Evolutionary conservation across 441 rosid species (phyloP), one percentile per base, ranked within the genome.

Genomic region (Adansonia grandidieri): DNA sequence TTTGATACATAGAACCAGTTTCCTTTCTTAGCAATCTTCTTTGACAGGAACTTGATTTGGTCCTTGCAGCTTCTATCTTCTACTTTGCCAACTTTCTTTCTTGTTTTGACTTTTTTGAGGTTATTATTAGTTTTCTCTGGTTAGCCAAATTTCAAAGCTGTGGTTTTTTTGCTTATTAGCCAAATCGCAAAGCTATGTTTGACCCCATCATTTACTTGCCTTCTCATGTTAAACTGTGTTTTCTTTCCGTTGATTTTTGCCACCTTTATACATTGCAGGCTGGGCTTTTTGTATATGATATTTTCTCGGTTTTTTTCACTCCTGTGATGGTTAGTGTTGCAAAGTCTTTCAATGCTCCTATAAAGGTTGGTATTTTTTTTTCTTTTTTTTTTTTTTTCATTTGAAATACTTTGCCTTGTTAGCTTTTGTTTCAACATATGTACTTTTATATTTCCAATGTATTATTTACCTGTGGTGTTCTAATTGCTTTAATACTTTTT

Each of bases 311-410:
- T 82, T 95, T 24, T 22, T 50, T 48, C 83, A 96, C 99, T 66
- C 99, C 97, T 0, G 99, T 96, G 51, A 96, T 96, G 98, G 99
- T 96, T 69, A 93, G 98, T 76, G 98, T 96, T 71, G 98, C 98
- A 57, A 96, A 93, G 88, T 96, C 99, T 72, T 96, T 96, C 37
- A 97, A 96, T 87, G 99, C 98, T 80, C 98, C 99, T 6, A 96
- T 96, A 56, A 96, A 96, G 99, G 99, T 91, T 71, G 84, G 83
- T 60, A n/a, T n/a, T n/a, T n/a, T n/a, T n/a, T n/a, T n/a, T n/a
- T n/a, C n/a, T n/a, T n/a, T n/a, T n/a, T n/a, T 60, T 78, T 0
- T 78, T 20, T 60, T 19, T 9, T 19, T 9, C 11, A 67, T 51
- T 56, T 44, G 48, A 50, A 71, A 58, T 61, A 56, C 54, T 63